phyloP scores from a whole-genome alignment of 2,329 filamentous ascomycete genomes.

The Sporothrix pallida region DNA sequence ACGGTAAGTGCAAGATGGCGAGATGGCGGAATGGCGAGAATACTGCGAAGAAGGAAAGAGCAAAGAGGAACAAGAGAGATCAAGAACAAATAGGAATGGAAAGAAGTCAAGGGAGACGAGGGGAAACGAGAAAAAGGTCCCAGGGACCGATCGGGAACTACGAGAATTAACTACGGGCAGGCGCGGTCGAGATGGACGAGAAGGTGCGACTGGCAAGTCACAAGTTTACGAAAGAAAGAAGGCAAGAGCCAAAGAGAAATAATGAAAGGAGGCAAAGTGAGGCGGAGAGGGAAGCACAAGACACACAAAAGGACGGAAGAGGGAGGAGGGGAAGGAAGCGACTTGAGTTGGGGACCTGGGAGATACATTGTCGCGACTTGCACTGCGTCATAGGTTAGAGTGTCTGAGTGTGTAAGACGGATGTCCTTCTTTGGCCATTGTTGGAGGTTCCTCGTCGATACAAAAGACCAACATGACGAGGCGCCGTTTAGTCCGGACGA shows the following conservation, averaged over 20 bases:
- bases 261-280: slow-evolving; percentile 3
- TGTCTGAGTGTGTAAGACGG: slow-evolving; percentile 7
- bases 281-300: slow-evolving; percentile 11
- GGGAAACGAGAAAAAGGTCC: background rate
- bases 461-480: background rate
- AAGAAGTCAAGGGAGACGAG: background rate
- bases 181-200: slow-evolving; percentile 10
- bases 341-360: background rate
- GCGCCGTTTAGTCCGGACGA: background rate
- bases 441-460: background rate
- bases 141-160: slow-evolving; percentile 22
- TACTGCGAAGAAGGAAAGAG: background rate
- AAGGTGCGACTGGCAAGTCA: background rate
- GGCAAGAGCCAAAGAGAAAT: background rate
- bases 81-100: no score
- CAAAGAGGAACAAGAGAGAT: background rate
- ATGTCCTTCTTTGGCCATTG: background rate
- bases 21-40: slow-evolving; percentile 11
- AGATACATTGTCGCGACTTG: slow-evolving; percentile 2
- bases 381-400: background rate
- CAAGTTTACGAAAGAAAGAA: slow-evolving; percentile 3
- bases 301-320: slow-evolving; percentile 17
- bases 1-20: background rate
- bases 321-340: background rate
- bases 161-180: slow-evolving; percentile 25